phyloP scores from a whole-genome alignment of 441 rosid genomes.

The Mallotus japonicus region DNA sequence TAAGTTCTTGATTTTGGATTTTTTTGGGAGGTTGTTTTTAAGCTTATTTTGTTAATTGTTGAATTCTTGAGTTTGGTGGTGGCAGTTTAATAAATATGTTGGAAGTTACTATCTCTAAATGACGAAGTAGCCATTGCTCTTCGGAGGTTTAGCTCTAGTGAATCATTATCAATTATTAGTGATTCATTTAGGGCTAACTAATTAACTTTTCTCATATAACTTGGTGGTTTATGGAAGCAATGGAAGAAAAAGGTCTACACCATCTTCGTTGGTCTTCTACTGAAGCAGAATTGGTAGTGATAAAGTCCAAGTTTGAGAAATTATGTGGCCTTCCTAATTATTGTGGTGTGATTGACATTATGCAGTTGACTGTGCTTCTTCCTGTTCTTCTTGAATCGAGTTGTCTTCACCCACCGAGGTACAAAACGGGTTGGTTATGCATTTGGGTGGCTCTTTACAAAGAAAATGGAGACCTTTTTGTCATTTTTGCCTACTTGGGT shows the following conservation, averaged over 20 bases:
- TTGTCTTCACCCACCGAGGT: slow-evolving; percentile 33
- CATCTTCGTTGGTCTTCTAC: slow-evolving; percentile 79
- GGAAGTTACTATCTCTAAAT: slow-evolving; percentile 51
- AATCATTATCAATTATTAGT: slow-evolving; percentile 65
- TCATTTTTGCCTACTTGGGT: slow-evolving; percentile 11
- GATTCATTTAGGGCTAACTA: slow-evolving; percentile 73
- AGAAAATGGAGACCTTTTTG: slow-evolving; percentile 8
- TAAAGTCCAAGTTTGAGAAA: slow-evolving; percentile 74
- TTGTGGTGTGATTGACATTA: slow-evolving; percentile 77
- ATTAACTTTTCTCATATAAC: slow-evolving; percentile 91
- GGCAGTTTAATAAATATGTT: too few species aligned
- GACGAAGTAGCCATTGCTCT: slow-evolving; percentile 89
- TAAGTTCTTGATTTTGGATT: too few species aligned
- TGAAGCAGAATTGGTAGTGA: slow-evolving; percentile 44
- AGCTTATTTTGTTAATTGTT: too few species aligned
- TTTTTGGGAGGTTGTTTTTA: neutral
- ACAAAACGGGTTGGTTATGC: neutral
- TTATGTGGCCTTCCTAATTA: slow-evolving; percentile 75
- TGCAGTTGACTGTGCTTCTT: slow-evolving; percentile 72
- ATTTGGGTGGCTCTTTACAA: neutral
- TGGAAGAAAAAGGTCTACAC: slow-evolving; percentile 75
- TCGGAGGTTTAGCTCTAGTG: slow-evolving; percentile 87
- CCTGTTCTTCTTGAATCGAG: slow-evolving; percentile 70
- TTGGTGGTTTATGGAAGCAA: slow-evolving; percentile 87
- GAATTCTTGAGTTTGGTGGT: too few species aligned